These are phyloP conservation scores for Tricholomella constricta DNA, from an alignment of 768 basidiomycete genomes.

Conservation along the genomic window DNA sequence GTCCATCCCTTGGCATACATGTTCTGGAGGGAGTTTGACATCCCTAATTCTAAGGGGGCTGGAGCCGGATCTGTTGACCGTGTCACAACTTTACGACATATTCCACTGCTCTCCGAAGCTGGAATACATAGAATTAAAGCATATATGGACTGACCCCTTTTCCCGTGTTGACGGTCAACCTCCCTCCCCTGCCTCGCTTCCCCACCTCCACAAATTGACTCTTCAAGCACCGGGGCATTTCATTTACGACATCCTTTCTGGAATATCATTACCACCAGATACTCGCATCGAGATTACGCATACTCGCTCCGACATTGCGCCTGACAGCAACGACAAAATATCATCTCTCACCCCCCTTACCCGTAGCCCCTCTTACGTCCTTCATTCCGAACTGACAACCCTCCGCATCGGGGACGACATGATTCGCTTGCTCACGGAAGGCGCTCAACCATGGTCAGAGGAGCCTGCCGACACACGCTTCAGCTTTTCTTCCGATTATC, in stretches of 20 bases:
- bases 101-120: constrained; percentile 5
- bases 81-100: background rate
- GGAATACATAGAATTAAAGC: no score
- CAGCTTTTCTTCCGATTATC: no score
- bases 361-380: no score
- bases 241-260: background rate
- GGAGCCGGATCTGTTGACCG: background rate
- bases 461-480: no score
- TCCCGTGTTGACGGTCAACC: background rate
- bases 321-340: no score
- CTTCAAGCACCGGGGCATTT: background rate
- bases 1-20: constrained; percentile 4
- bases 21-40: constrained; percentile 6
- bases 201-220: constrained; percentile 5
- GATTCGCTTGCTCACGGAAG: no score
- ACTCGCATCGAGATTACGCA: background rate
- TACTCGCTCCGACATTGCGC: no score
- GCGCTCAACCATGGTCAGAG: no score
- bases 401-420: no score
- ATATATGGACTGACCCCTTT: background rate
- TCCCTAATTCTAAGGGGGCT: constrained; percentile 4
- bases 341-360: no score
- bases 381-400: no score
- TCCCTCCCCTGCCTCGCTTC: background rate
- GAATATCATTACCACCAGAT: constrained; percentile 2